phyloP scores from a whole-genome alignment of 1,284 basidiomycete species.

The Meira nashicola region DNA sequence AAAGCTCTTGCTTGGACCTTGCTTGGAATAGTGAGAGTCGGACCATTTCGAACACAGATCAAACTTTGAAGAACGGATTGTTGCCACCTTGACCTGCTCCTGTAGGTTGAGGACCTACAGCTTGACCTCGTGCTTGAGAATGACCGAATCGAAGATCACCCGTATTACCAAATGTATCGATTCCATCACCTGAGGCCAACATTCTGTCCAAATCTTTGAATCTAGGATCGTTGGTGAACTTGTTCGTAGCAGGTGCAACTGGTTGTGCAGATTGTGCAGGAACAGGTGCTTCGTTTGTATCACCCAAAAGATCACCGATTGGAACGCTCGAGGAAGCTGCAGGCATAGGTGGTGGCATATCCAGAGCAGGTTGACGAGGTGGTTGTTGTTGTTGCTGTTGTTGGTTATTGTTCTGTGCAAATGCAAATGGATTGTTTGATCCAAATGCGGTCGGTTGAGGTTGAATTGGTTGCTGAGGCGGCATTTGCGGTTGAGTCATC shows the following conservation, averaged over 20 bases:
- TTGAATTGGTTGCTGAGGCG: slow-evolving; percentile 37
- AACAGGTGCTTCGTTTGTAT: slow-evolving; percentile 15
- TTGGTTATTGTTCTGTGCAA: slow-evolving; percentile 21
- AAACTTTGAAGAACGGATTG: slow-evolving; percentile 43
- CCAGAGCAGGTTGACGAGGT: slow-evolving; percentile 25
- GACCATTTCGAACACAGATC: neutral
- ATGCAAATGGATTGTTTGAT: slow-evolving; percentile 89
- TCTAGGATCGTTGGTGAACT: slow-evolving; percentile 16
- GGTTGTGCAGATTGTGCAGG: slow-evolving; percentile 17
- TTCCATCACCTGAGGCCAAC: slow-evolving; percentile 46
- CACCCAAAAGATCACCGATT: slow-evolving; percentile 33
- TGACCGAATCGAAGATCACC: slow-evolving; percentile 49
- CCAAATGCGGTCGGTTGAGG: slow-evolving; percentile 65
- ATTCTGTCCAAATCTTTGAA: slow-evolving; percentile 47
- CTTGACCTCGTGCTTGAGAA: slow-evolving; percentile 25
- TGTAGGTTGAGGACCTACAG: slow-evolving; percentile 10
- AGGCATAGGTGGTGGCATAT: slow-evolving; percentile 26
- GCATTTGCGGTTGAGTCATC: slow-evolving; percentile 52
- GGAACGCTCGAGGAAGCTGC: slow-evolving; percentile 22
- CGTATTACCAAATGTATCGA: slow-evolving; percentile 52
- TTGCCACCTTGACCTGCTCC: slow-evolving; percentile 18
- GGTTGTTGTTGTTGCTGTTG: slow-evolving; percentile 27
- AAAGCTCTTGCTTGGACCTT: too few relatives aligned
- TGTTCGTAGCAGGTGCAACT: slow-evolving; percentile 15
- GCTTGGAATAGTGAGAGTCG: too few relatives aligned